phyloP scores from a whole-genome alignment of 495 filamentous ascomycete species.

The Platismatia glauca region DNA sequence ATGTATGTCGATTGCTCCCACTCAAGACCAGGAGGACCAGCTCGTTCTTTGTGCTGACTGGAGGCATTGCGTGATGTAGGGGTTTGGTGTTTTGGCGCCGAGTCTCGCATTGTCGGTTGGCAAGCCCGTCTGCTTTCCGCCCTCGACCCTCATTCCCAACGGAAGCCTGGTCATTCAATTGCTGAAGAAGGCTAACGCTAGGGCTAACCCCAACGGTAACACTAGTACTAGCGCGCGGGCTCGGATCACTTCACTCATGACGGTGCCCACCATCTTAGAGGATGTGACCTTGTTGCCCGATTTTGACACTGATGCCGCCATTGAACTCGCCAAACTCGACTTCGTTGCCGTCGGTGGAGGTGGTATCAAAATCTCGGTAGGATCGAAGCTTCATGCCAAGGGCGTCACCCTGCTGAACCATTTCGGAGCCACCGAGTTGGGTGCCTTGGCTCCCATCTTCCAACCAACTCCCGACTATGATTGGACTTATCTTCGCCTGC shows the following conservation, averaged over 20 bases:
- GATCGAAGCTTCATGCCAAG: constrained; percentile 15
- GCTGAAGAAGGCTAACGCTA: constrained; percentile 19
- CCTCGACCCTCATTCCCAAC: constrained; percentile 26
- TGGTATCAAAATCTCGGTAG: constrained; percentile 25
- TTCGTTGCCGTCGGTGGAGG: constrained; percentile 40
- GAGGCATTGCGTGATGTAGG: constrained; percentile 12
- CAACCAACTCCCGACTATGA: constrained; percentile 28
- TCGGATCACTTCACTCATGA: constrained; percentile 33
- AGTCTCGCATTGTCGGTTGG: constrained; percentile 34
- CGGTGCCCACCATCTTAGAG: constrained; percentile 40
- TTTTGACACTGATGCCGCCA: constrained; percentile 22
- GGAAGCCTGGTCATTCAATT: constrained; percentile 28
- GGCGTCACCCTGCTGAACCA: constrained; percentile 31
- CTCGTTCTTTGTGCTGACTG: not conserved
- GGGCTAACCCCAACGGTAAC: not conserved
- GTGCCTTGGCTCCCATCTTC: constrained; percentile 32
- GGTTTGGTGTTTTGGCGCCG: constrained; percentile 37
- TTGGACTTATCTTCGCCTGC: constrained; percentile 32
- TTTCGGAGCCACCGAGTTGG: constrained; percentile 34
- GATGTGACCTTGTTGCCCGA: constrained; percentile 29
- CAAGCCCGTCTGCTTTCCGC: constrained; percentile 33
- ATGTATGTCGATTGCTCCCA: constrained; percentile 19
- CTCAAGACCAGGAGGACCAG: too few relatives aligned
- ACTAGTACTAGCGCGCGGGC: too few relatives aligned
- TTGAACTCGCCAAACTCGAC: constrained; percentile 26